These are phyloP conservation scores for Erysimum cheiri DNA, from an alignment of 441 rosid genomes.

Conservation along the genomic window DNA sequence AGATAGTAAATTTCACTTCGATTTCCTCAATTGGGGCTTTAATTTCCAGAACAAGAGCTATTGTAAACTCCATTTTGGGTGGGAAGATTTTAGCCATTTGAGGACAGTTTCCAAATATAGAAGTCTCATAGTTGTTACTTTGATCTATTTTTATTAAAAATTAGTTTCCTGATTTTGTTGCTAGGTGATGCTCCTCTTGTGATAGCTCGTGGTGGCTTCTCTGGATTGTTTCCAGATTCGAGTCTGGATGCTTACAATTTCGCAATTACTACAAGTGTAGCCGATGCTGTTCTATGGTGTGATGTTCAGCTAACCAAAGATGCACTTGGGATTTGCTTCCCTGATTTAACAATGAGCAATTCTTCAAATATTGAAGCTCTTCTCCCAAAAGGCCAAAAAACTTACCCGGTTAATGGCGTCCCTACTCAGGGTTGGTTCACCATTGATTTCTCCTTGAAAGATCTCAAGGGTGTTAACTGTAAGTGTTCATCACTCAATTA, in stretches of 20 bases:
- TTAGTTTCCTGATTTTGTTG: neutral
- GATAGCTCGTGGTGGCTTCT: slow-evolving; percentile 90
- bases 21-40: neutral
- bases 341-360: slow-evolving; percentile 65
- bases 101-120: neutral
- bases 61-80: neutral
- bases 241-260: slow-evolving; percentile 56
- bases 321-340: slow-evolving; percentile 70
- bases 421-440: slow-evolving; percentile 63
- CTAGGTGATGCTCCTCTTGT: slow-evolving; percentile 70
- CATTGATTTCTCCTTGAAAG: slow-evolving; percentile 61
- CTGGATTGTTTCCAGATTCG: slow-evolving; percentile 80
- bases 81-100: neutral
- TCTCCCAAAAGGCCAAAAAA: slow-evolving; percentile 31
- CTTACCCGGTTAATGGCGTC: slow-evolving; percentile 64
- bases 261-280: slow-evolving; percentile 46
- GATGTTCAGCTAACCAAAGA: slow-evolving; percentile 90
- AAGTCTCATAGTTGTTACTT: neutral
- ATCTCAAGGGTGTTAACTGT: slow-evolving; percentile 48
- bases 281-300: slow-evolving; percentile 60
- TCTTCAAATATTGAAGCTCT: slow-evolving; percentile 20
- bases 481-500: slow-evolving; percentile 41
- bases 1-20: neutral
- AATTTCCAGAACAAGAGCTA: neutral
- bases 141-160: neutral